Evolutionary conservation across 305 asterid species (phyloP), one percentile per base, ranked within the genome.

Genomic region (Euphrasia arctica): DNA sequence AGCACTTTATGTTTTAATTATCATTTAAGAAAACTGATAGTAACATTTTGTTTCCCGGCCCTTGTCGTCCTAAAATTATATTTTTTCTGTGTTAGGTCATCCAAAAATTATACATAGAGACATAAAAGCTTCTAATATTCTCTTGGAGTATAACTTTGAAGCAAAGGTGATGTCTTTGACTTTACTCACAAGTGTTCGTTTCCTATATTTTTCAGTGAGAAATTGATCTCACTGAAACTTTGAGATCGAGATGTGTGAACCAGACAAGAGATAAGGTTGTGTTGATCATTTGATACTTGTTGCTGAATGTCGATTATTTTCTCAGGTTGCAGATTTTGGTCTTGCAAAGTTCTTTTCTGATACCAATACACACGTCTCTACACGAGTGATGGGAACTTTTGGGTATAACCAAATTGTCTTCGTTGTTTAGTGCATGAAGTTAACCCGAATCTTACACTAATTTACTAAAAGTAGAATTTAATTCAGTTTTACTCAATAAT

Each of bases 261-360:
- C 39, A 15, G 6, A 50, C 2, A 28, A 13, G 56, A 15, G 56
- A 50, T 13, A 15, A 13, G 56, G 27, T 14, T 18, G 22, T 49
- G 27, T 49, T 13, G 56, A 13, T 43, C 12, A 58, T 69, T 18
- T 56, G 13, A 36, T 54, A 57, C 54, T 13, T 32, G 59, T 47
- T 70, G 65, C 68, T 65, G 42, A 55, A 66, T 22, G 27, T 69
- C 34, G 32, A 55, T 71, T 72, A 14, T 61, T 41, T 65, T 62
- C 47, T 74, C 89, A 90, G 97, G 97, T 90, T 76, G 96, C 97
- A 3, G 97, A 90, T 81, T 90, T 90, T 76, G 97, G 97, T 55
- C 92, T 90, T 27, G 97, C 97, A 10, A 90, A 86, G 74, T 63
- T 88, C 10, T 9, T 91, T 36, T 78, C 89, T 13, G 97, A 88